Percentiles rank a stretch among this genome's conserved stretches.
These are phyloP conservation scores for Parachlorella kessleri DNA, from an alignment of 139 green algal genomes.

Conservation along the genomic window DNA sequence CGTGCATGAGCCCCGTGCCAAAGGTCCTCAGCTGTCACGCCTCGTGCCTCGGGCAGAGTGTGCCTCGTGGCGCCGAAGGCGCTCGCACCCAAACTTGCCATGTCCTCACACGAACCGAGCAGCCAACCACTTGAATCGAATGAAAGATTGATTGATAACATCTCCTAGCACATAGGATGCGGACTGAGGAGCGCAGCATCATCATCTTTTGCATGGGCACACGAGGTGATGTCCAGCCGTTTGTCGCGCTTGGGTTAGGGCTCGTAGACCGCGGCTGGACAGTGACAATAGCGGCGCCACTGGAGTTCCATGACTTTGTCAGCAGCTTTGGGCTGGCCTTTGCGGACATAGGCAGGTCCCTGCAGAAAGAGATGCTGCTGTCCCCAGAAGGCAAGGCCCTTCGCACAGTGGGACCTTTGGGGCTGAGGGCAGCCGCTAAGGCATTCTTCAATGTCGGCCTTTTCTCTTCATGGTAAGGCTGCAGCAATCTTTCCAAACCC, in stretches of 20 bases:
- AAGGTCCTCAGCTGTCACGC: too few species aligned
- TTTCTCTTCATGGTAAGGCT: not conserved
- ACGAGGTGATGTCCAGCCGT: constrained; percentile 79
- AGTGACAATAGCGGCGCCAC: constrained; percentile 61
- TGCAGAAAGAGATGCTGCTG: constrained; percentile 8
- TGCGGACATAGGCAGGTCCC: constrained; percentile 40
- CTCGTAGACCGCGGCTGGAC: constrained; percentile 33
- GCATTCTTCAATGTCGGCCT: not conserved
- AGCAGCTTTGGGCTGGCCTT: constrained; percentile 64
- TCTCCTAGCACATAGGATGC: too few species aligned
- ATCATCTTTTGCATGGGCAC: constrained; percentile 64
- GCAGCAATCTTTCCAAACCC: not conserved
- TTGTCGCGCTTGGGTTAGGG: constrained; percentile 67
- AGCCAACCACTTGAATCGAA: not conserved
- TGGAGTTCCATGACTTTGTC: constrained; percentile 60
- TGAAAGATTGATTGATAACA: too few species aligned
- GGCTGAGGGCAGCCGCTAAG: not conserved
- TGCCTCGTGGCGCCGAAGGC: too few species aligned
- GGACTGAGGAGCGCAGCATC: too few species aligned
- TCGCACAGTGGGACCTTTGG: not conserved
- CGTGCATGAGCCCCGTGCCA: too few species aligned
- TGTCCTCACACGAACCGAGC: not conserved
- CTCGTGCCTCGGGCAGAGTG: too few species aligned
- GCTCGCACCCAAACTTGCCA: not conserved
- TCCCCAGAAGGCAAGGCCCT: constrained; percentile 7